These are phyloP conservation scores for Globisporangium perplexum DNA, from an alignment of 352 stramenopile genomes.

Conservation along the genomic window DNA sequence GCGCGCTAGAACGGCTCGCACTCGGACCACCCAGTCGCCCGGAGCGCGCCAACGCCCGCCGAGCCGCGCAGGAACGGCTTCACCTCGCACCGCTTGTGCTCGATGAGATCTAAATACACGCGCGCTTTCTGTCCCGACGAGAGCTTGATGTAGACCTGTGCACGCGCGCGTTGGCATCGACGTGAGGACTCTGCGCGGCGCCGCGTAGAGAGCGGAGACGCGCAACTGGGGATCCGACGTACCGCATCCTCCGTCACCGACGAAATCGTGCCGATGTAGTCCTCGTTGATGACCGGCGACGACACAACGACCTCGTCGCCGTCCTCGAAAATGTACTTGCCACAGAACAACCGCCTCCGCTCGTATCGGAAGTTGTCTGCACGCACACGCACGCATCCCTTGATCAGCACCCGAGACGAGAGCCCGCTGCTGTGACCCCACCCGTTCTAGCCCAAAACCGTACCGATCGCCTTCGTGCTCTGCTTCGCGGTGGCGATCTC, in stretches of 20 bases:
- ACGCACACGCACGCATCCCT: not conserved
- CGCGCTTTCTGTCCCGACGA: slow-evolving; percentile 56
- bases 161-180: not conserved
- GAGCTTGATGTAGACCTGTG: slow-evolving; percentile 63
- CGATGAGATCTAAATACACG: slow-evolving; percentile 50
- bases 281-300: slow-evolving; percentile 52
- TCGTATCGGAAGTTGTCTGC: slow-evolving; percentile 41
- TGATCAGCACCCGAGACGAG: slow-evolving; percentile 3
- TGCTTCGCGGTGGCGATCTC: slow-evolving; percentile 19
- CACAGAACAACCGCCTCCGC: slow-evolving; percentile 51
- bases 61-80: slow-evolving; percentile 55
- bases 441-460: not conserved
- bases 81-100: slow-evolving; percentile 52
- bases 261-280: slow-evolving; percentile 75
- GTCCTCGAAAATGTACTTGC: slow-evolving; percentile 75
- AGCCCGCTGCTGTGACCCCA: not conserved
- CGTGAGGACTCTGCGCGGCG: not conserved
- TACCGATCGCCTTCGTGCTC: slow-evolving; percentile 21
- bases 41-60: slow-evolving; percentile 34
- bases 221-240: no score
- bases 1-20: slow-evolving; percentile 46
- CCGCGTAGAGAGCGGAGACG: no score
- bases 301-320: slow-evolving; percentile 72
- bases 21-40: slow-evolving; percentile 53
- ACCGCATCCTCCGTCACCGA: slow-evolving; percentile 69